phyloP scores from a whole-genome alignment of 495 filamentous ascomycete species.

The Chlorociboria aeruginascens region DNA sequence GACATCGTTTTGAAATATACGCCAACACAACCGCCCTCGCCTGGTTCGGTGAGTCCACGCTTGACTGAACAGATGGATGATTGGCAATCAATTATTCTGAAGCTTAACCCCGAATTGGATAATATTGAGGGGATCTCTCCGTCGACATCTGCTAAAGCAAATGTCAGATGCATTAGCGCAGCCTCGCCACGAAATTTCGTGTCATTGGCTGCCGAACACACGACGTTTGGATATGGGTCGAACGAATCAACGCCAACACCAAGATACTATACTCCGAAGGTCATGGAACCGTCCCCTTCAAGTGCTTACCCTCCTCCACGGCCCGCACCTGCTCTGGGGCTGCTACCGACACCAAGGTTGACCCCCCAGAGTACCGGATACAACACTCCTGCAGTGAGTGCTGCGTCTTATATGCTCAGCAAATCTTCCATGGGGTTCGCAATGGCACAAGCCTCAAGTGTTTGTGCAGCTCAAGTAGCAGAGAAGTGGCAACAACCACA shows the following conservation, averaged over 20 bases:
- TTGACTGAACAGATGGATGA: slow-evolving; percentile 32
- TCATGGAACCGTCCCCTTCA: slow-evolving; percentile 50
- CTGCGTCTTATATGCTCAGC: slow-evolving; percentile 39
- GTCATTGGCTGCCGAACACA: slow-evolving; percentile 14
- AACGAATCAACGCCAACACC: slow-evolving; percentile 35
- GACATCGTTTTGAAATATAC: slow-evolving; percentile 83
- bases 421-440: slow-evolving; percentile 59
- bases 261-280: slow-evolving; percentile 33
- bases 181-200: slow-evolving; percentile 21
- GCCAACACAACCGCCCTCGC: slow-evolving; percentile 49
- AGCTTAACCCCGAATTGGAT: slow-evolving; percentile 63
- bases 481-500: slow-evolving; percentile 47
- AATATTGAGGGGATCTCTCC: slow-evolving; percentile 38
- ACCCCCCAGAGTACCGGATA: slow-evolving; percentile 65
- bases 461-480: slow-evolving; percentile 40
- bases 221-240: slow-evolving; percentile 21
- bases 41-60: slow-evolving; percentile 32
- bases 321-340: slow-evolving; percentile 41
- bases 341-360: slow-evolving; percentile 67
- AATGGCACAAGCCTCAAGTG: slow-evolving; percentile 63
- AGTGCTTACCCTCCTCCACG: slow-evolving; percentile 38
- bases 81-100: slow-evolving; percentile 70
- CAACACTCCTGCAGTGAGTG: slow-evolving; percentile 87
- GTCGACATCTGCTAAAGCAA: slow-evolving; percentile 14
- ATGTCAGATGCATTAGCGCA: slow-evolving; percentile 13